Conservation (phyloP, 805 yeast species). For the Monosporozyma aquatica region DNA sequence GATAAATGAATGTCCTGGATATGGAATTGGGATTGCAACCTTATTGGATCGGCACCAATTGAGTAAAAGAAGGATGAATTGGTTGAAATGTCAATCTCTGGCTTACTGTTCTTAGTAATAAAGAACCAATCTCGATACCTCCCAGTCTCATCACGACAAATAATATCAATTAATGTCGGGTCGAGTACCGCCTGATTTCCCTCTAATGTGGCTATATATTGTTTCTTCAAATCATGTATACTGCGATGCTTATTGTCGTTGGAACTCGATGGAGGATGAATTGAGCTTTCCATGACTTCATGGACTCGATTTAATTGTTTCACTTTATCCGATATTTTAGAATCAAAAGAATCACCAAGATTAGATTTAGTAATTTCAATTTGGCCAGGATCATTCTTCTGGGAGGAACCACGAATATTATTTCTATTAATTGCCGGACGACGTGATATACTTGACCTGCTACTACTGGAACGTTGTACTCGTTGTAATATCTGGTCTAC, state of each 20-base stretch:
- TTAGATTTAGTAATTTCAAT: constrained; percentile 8
- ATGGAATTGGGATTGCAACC: neutral
- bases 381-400: neutral
- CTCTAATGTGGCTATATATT: neutral
- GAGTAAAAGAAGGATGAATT: neutral
- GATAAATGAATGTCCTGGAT: neutral
- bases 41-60: neutral
- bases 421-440: no score
- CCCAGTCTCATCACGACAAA: constrained; percentile 1
- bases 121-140: neutral
- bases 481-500: neutral
- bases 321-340: constrained; percentile 8
- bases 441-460: neutral
- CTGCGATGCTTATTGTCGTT: no score
- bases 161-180: neutral
- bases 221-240: constrained; percentile 1
- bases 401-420: no score
- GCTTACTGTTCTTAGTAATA: neutral
- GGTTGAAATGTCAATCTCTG: no score
- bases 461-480: no score
- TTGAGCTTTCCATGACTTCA: neutral
- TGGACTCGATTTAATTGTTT: constrained; percentile 5
- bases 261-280: no score
- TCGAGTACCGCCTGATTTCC: neutral
- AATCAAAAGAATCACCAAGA: constrained; percentile 18